Evolutionary conservation across 1,284 basidiomycete species (phyloP).

Genomic region (Melampsora americana): DNA sequence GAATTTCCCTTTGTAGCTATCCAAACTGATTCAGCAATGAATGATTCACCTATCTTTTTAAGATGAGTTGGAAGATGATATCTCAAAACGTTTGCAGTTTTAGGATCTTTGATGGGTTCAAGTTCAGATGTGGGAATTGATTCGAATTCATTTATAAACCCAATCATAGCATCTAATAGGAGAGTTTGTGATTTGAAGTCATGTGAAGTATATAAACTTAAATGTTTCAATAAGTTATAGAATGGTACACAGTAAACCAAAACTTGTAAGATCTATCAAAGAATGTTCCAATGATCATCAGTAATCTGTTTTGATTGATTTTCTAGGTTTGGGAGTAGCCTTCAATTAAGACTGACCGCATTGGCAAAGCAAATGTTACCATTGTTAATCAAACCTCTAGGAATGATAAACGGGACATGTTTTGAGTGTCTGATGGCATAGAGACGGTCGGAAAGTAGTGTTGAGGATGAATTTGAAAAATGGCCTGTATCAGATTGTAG

Average conservation of each 20-base stretch:
- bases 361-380: slow-evolving; percentile 99
- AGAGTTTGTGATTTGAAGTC: slow-evolving; percentile 63
- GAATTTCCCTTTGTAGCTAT: slow-evolving; percentile 94
- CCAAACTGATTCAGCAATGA: slow-evolving; percentile 85
- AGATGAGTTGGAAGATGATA: slow-evolving; percentile 29
- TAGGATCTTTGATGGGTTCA: background rate
- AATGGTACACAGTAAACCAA: slow-evolving; percentile 86
- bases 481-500: slow-evolving; percentile 62
- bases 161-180: slow-evolving; percentile 69
- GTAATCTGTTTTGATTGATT: background rate
- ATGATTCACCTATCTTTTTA: slow-evolving; percentile 60
- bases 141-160: slow-evolving; percentile 44
- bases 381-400: slow-evolving; percentile 84
- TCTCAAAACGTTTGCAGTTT: background rate
- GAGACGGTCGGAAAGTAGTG: slow-evolving; percentile 48
- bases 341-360: slow-evolving; percentile 58
- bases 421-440: slow-evolving; percentile 46
- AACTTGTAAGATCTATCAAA: slow-evolving; percentile 72
- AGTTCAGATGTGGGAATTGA: slow-evolving; percentile 14
- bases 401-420: slow-evolving; percentile 59
- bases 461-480: slow-evolving; percentile 46
- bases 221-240: slow-evolving; percentile 70
- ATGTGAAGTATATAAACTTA: slow-evolving; percentile 61
- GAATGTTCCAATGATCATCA: background rate
- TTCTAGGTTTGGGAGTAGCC: slow-evolving; percentile 2